Conservation (phyloP, 2,329 filamentous ascomycete species). For the Tolypocladium tropicale region DNA sequence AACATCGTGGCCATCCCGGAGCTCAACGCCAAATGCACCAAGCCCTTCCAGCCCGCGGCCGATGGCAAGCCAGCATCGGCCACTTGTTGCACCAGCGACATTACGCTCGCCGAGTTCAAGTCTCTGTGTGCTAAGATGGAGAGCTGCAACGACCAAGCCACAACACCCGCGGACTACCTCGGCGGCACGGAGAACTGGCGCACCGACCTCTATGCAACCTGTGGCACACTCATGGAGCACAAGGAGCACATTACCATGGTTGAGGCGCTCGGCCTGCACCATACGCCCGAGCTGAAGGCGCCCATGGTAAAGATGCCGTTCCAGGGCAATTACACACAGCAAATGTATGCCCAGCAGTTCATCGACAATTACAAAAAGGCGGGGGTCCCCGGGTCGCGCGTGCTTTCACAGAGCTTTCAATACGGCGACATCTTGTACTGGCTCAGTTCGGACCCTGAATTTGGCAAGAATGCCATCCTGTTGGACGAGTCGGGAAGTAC, state of each 20-base stretch:
- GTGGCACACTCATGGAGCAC: conserved; percentile 50
- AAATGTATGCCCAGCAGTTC: conserved; percentile 54
- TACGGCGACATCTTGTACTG: conserved; percentile 56
- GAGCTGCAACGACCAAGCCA: conserved; percentile 46
- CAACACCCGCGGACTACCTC: conserved; percentile 46
- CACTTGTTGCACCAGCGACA: conserved; percentile 62
- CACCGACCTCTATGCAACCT: conserved; percentile 55
- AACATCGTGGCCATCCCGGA: conserved; percentile 53
- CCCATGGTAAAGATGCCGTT: conserved; percentile 64
- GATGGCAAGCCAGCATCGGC: conserved; percentile 43
- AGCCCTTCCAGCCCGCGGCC: conserved; percentile 47
- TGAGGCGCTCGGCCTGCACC: conserved; percentile 47
- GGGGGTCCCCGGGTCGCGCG: conserved; percentile 40
- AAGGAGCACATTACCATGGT: conserved; percentile 52
- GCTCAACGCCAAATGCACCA: conserved; percentile 53
- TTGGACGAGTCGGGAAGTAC: conserved; percentile 53
- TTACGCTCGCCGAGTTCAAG: conserved; percentile 58
- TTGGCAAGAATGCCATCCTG: conserved; percentile 51
- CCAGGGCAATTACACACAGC: conserved; percentile 50
- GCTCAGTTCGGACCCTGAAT: conserved; percentile 50
- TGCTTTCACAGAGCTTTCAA: conserved; percentile 58
- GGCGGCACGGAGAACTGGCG: conserved; percentile 50
- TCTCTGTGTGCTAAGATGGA: conserved; percentile 64
- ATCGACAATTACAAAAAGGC: conserved; percentile 47
- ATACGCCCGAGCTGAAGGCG: conserved; percentile 59